These are phyloP conservation scores for Sistotremastrum suecicum DNA, from an alignment of 768 basidiomycete genomes.

Conservation along the genomic window DNA sequence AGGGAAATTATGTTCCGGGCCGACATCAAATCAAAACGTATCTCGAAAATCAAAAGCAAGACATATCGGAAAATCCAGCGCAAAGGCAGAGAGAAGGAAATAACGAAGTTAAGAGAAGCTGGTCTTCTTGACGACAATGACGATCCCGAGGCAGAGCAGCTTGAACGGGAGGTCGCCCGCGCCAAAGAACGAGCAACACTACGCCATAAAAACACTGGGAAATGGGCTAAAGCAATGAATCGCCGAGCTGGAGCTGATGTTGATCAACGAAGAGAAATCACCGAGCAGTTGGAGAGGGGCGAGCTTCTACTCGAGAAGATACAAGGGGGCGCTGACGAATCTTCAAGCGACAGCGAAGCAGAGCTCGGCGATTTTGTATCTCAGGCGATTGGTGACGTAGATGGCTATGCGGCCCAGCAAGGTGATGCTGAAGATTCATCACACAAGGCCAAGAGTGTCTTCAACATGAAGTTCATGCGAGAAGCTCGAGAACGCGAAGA, in stretches of 20 bases:
- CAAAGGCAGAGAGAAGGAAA: slow-evolving; percentile 56
- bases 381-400: slow-evolving; percentile 24
- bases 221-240: slow-evolving; percentile 72
- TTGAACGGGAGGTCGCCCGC: slow-evolving; percentile 65
- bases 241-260: slow-evolving; percentile 52
- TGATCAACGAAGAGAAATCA: slow-evolving; percentile 52
- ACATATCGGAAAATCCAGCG: slow-evolving; percentile 76
- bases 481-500: slow-evolving; percentile 66
- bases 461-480: slow-evolving; percentile 98
- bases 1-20: slow-evolving; percentile 91
- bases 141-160: slow-evolving; percentile 31
- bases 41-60: slow-evolving; percentile 94
- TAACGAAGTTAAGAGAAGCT: slow-evolving; percentile 21
- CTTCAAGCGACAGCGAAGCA: slow-evolving; percentile 7
- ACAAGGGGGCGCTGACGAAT: slow-evolving; percentile 36
- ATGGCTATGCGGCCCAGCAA: slow-evolving; percentile 3
- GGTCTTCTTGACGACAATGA: slow-evolving; percentile 29
- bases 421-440: slow-evolving; percentile 9
- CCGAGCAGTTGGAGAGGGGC: slow-evolving; percentile 73
- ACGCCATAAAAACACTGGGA: slow-evolving; percentile 75
- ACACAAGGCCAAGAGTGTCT: slow-evolving; percentile 47
- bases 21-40: slow-evolving; percentile 76
- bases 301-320: slow-evolving; percentile 72
- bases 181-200: slow-evolving; percentile 86
- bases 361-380: background rate